Percentiles rank a stretch among this genome's conserved stretches.
Conservation (phyloP, 2,329 filamentous ascomycete species). For the Myriosclerotinia scirpicola region DNA sequence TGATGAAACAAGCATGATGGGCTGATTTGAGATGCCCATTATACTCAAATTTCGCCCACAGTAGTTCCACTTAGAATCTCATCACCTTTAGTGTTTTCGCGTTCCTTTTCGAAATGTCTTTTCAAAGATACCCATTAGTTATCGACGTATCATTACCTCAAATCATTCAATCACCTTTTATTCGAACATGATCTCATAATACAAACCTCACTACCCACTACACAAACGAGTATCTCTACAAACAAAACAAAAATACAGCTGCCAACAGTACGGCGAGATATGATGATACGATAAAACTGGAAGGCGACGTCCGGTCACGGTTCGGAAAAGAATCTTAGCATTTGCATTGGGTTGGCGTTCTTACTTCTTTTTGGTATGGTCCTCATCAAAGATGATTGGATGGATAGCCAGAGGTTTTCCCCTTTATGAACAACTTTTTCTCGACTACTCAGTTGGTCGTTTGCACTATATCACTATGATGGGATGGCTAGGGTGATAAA, state of each 20-base stretch:
- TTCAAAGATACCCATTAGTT: conserved; percentile 15
- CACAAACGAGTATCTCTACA: conserved; percentile 5
- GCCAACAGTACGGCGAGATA: conserved; percentile 2
- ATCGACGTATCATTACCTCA: conserved; percentile 16
- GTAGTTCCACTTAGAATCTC: neutral
- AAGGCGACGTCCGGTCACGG: neutral
- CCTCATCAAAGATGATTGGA: conserved; percentile 1
- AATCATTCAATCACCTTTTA: conserved; percentile 3
- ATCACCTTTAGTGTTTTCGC: neutral
- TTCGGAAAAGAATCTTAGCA: conserved; percentile 6
- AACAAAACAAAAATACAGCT: conserved; percentile 4
- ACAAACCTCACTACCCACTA: neutral
- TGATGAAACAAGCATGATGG: conserved; percentile 58
- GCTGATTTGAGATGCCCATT: conserved; percentile 3
- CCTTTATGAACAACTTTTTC: neutral
- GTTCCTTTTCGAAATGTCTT: neutral
- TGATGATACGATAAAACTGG: conserved; percentile 23
- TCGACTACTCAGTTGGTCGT: neutral
- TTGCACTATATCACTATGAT: conserved; percentile 9
- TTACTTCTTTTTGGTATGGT: neutral
- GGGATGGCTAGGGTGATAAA: neutral
- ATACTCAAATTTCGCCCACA: neutral
- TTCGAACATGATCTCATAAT: neutral
- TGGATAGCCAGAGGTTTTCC: neutral
- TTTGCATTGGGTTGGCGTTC: conserved; percentile 19